These are phyloP conservation scores for Pythium guiyangense DNA, from an alignment of 352 stramenopile species.

Conservation along the genomic window DNA sequence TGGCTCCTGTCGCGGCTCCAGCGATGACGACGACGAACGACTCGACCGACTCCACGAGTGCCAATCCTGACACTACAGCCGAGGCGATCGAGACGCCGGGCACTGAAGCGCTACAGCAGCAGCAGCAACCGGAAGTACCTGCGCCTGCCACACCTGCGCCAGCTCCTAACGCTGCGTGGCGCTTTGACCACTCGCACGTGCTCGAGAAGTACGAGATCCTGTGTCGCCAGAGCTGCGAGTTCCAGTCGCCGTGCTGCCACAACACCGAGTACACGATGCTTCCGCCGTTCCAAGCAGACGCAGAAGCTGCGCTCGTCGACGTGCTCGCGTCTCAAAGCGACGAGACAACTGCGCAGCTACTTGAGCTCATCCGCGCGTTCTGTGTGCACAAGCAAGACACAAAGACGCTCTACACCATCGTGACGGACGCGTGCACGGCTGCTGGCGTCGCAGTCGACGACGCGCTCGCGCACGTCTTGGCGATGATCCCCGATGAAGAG, in stretches of 20 bases:
- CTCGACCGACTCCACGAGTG: no score
- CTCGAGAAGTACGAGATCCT: constrained; percentile 56
- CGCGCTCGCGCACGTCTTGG: constrained; percentile 30
- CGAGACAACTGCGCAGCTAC: constrained; percentile 29
- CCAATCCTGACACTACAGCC: no score
- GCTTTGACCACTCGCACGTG: constrained; percentile 36
- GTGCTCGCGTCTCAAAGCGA: constrained; percentile 15
- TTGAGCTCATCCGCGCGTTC: constrained; percentile 24
- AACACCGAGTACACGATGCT: constrained; percentile 55
- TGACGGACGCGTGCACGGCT: constrained; percentile 21
- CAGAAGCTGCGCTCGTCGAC: constrained; percentile 5
- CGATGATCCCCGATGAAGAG: constrained; percentile 45
- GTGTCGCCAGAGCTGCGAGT: constrained; percentile 53
- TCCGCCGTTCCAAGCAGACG: constrained; percentile 11
- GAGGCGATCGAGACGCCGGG: neutral
- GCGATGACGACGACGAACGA: neutral
- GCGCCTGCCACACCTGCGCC: constrained; percentile 6
- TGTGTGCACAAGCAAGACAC: constrained; percentile 34
- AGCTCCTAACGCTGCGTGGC: constrained; percentile 9
- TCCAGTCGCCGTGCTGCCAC: constrained; percentile 40
- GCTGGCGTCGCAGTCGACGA: constrained; percentile 16
- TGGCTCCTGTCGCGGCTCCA: neutral
- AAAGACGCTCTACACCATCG: constrained; percentile 28
- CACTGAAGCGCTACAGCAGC: neutral
- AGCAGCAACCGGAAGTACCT: no score